Evolutionary conservation across 345 rosid genomes (phyloP), one percentile per base, ranked within the genome.

Genomic region (Jatropha curcas): DNA sequence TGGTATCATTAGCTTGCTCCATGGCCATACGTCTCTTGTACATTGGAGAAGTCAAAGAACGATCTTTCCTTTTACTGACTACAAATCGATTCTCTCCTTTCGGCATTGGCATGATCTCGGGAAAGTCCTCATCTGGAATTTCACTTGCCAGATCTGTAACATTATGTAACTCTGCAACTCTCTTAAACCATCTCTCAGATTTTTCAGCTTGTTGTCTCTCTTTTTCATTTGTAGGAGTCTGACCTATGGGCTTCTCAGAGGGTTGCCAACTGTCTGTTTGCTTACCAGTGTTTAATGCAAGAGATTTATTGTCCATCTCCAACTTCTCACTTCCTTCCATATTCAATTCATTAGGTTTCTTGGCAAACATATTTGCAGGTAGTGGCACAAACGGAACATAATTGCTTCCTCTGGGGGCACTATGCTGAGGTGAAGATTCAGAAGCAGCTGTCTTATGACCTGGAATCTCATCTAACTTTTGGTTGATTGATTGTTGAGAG

Each of bases 361-460:
- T 87, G 10, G 86, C 90, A 83, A 90, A 89, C 94, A 83, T 89
- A 71, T 90, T 88, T 8, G 86, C 83, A 48, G 98, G 92, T 62
- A 89, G 80, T 41, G 98, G 96, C 77, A 90, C 98, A 68, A 89
- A 92, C 0, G 98, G 94, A 71, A 79, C 88, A 73, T 76, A 86
- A 65, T 77, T 79, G 55, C 67, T 74, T 65, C 57, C 89, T 74
- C 75, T 73, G n/a, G 84, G 64, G 35, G 73, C 73, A 59, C 76
- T 80, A 75, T 67, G 70, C 62, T 74, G 86, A 31, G 65, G 70
- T 64, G 84, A 70, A 35, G 83, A 70, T 56, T 48, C 79, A 58
- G 70, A 60, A 61, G 75, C 68, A 67, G 83, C 65, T 31, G 82
- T 72, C 65, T 86, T 76, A 56, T 8, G 65, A 55, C 90, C 89